A percentile compares a stretch with the other conserved stretches of the same genome.
phyloP scores from a whole-genome alignment of 2,329 filamentous ascomycete species.

The Aureobasidium sp. region DNA sequence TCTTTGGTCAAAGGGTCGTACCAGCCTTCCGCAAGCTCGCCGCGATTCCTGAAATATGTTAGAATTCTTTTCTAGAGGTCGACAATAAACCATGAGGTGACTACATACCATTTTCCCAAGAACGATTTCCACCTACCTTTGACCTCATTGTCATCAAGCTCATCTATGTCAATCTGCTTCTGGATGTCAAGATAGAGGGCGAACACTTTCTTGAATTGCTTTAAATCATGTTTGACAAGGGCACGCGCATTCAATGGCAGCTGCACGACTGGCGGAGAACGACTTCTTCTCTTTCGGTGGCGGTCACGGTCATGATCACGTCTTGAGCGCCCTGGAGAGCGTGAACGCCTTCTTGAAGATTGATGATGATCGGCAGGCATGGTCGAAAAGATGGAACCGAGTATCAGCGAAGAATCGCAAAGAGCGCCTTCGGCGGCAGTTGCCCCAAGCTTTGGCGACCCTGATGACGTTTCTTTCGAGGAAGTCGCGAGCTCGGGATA shows the following conservation, averaged over 20 bases:
- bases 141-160: constrained; percentile 66
- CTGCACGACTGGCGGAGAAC: constrained; percentile 18
- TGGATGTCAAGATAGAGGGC: constrained; percentile 83
- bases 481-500: neutral
- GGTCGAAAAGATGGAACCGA: neutral
- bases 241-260: constrained; percentile 60
- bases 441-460: neutral
- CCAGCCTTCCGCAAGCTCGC: constrained; percentile 83
- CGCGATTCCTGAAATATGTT: constrained; percentile 63
- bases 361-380: constrained; percentile 10
- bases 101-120: constrained; percentile 67
- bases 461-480: neutral
- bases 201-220: constrained; percentile 62
- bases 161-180: constrained; percentile 64
- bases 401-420: neutral
- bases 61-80: constrained; percentile 27
- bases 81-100: neutral
- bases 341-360: constrained; percentile 8
- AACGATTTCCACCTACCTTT: constrained; percentile 93
- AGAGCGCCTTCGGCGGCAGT: neutral
- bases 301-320: neutral
- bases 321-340: neutral
- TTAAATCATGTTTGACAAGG: constrained; percentile 64
- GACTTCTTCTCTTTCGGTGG: constrained; percentile 10
- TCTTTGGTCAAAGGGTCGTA: constrained; percentile 73